phyloP scores from a whole-genome alignment of 257 asterid species.

The Voacanga thouarsii region DNA sequence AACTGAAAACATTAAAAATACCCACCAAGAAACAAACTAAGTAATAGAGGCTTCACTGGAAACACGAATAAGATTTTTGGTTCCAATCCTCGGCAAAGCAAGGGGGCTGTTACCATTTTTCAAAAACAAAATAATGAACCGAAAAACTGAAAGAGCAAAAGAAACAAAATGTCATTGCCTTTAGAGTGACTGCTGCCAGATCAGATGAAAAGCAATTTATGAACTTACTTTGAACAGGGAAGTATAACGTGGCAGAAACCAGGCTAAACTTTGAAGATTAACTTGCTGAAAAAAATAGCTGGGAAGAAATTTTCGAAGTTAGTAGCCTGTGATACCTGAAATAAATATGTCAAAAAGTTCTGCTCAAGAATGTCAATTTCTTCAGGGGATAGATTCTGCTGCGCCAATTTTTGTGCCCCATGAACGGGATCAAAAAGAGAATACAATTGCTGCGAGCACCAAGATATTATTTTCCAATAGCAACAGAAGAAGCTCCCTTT shows the following conservation, averaged over 20 bases:
- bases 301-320: not conserved
- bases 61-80: not conserved
- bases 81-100: not conserved
- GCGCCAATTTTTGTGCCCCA: slow-evolving; percentile 83
- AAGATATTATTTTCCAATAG: not conserved
- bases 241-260: not conserved
- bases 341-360: slow-evolving; percentile 75
- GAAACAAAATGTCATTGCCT: not conserved
- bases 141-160: not conserved
- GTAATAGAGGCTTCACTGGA: not conserved
- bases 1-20: slow-evolving; percentile 4
- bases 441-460: slow-evolving; percentile 80
- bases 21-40: not conserved
- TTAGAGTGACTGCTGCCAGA: not conserved
- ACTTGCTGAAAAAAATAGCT: not conserved
- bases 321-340: slow-evolving; percentile 50
- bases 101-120: not conserved
- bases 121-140: not conserved
- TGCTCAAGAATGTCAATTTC: slow-evolving; percentile 87
- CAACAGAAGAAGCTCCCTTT: not conserved
- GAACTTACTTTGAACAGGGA: not conserved
- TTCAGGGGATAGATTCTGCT: slow-evolving; percentile 70
- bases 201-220: not conserved
- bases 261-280: not conserved
- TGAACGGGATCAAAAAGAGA: slow-evolving; percentile 93